Conservation (phyloP, 31 red algal genomes). For the Asparagopsis taxiformis region DNA sequence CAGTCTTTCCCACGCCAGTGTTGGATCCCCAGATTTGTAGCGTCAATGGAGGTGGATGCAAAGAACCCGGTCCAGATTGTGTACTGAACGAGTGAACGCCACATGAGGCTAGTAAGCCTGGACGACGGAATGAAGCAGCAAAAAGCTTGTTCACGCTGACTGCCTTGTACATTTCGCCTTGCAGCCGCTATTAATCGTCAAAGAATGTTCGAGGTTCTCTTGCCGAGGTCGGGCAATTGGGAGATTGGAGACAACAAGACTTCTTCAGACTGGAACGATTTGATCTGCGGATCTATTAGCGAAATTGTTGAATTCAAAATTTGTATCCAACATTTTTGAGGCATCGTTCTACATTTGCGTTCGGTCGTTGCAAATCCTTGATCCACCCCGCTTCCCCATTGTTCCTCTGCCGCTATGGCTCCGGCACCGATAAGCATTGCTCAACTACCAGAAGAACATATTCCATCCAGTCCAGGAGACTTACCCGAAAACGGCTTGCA, state of each 20-base stretch:
- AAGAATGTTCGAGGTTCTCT: neutral
- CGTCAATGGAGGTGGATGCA: conserved; percentile 5
- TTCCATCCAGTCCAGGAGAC: conserved; percentile 7
- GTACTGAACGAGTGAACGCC: neutral
- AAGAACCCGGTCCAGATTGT: neutral
- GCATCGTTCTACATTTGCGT: too few relatives aligned
- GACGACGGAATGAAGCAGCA: neutral
- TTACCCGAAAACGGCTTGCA: neutral
- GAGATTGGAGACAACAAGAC: too few relatives aligned
- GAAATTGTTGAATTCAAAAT: too few relatives aligned
- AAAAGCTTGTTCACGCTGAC: too few relatives aligned
- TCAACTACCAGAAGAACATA: conserved; percentile 14
- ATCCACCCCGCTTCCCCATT: too few relatives aligned
- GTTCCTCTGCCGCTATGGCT: conserved; percentile 11
- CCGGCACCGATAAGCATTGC: conserved; percentile 6
- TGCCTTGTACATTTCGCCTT: too few relatives aligned
- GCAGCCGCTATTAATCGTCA: neutral
- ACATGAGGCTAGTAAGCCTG: neutral
- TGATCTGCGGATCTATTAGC: too few relatives aligned
- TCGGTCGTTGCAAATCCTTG: too few relatives aligned
- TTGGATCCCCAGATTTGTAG: conserved; percentile 96
- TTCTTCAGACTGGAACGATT: too few relatives aligned
- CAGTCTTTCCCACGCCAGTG: conserved; percentile 95
- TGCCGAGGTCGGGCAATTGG: neutral
- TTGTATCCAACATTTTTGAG: too few relatives aligned